Evolutionary conservation across 1,139 yeast genomes (phyloP), one percentile per base, ranked within the genome.

Genomic region (Geotrichum siamense): DNA sequence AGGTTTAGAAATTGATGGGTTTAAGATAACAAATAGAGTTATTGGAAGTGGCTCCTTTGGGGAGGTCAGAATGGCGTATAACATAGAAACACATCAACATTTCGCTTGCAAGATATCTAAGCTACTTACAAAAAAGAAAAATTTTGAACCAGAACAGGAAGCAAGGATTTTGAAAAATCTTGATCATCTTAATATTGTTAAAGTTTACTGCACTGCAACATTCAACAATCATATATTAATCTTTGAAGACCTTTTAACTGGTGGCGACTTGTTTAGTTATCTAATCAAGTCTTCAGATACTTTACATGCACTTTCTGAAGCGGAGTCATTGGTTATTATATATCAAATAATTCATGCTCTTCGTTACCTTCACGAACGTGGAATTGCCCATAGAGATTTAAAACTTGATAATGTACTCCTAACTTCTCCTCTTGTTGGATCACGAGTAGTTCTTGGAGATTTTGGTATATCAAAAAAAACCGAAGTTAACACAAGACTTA

Each of bases 191-290:
- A 56, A 56, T 39, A 49, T 56, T 12, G 48, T 57, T 10, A 26
- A 49, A 2, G 50, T 56, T 21, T 48, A 48, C 28, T 51, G 52
- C 19, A 53, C 51, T 2, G 25, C 36, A 19, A 31, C 37, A n/a
- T 33, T 34, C 35, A 36, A 49, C 35, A 37, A 39, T 12, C 41
- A 41, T n/a, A 34, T 46, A 9, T 31, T 39, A 17, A 44, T 38
- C 13, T 48, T 48, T 34, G 58, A 55, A 35, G 57, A 54, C 21
- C 42, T 55, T 58, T 56, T 74, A 3, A 67, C 74, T 46, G 86
- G 86, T 1, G 86, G 86, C 0, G 87, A 80, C 53, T 59, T 79
- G 13, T 78, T 78, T 51, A 76, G 83, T 0, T 79, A 78, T 52
- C 57, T 79, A 22, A 69, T 75, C 0, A 66, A 68, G 41, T 73